Base-by-base conservation (phyloP, 768 basidiomycete genomes). In the Rhodotorula graminis region DNA sequence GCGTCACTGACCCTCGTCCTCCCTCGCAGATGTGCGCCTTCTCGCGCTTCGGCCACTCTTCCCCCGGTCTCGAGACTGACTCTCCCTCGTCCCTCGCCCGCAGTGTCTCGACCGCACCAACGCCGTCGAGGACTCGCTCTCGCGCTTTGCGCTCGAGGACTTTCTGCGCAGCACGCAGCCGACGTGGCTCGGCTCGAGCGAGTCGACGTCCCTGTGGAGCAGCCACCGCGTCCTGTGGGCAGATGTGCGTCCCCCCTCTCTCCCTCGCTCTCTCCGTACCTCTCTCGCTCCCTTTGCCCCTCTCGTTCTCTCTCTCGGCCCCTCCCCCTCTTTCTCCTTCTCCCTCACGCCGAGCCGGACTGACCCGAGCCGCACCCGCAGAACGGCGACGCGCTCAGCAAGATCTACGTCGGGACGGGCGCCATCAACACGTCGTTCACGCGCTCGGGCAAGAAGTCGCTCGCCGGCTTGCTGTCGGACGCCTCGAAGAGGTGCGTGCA, bases 401-500 rank as follows among this genome's bases (percentile, higher is more conserved):
- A 89, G 69, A 95, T 95, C 75, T 99, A 99, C 81, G 94, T 94
- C 53, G 96, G 84, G 2, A 84, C 84, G 0, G 84, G 85, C 25
- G 85, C 96, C 29, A 82, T 99, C 74, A 99, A 99, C 78, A 98
- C 96, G 10, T 93, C 91, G 77, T 94, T 92, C 80, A 99, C 96
- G 0, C 84, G 96, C 60, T 94, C 87, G 72, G 96, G 96, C 57
- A 99, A 96, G 82, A 86, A 92, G 71, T 97, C 64, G 42, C 65
- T 74, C 15, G 46, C 80, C 86, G 94, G 95, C 60, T 86, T 98
- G 55, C 82, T 99, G 33, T 93, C 92, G 11, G 94, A 99, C 82
- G 96, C 95, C 8, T 95, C 93, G 9, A 99, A 99, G 81, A 94
- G 65, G 71, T 67, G 14, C 44, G 61, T 23, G 19, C 49, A 1